Conservation (phyloP, 805 yeast genomes). For the Starmerella riodocensis region DNA sequence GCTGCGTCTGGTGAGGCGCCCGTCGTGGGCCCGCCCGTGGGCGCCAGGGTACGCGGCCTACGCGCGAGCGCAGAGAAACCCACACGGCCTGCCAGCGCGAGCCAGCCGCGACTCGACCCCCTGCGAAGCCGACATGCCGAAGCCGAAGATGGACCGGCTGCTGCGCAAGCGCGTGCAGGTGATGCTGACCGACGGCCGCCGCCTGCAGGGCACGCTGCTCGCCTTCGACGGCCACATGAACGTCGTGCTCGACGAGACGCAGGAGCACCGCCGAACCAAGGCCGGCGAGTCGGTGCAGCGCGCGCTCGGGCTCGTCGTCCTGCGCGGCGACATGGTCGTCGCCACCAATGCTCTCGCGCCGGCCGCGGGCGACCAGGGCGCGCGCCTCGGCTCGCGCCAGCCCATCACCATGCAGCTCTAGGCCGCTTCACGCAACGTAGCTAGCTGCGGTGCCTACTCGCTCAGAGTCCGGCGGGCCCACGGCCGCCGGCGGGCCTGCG, state of each 20-base stretch:
- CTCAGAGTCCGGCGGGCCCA: no score
- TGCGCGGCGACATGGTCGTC: constrained; percentile 80
- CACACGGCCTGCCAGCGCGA: no score
- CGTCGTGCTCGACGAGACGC: constrained; percentile 68
- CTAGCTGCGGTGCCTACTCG: background rate
- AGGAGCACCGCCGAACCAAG: constrained; percentile 66
- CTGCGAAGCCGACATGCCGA: constrained; percentile 1
- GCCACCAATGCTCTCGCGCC: constrained; percentile 51
- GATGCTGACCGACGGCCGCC: constrained; percentile 62
- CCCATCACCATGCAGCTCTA: constrained; percentile 15
- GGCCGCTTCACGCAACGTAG: background rate
- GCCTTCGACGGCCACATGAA: constrained; percentile 86
- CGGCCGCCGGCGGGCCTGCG: no score
- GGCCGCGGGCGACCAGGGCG: constrained; percentile 27
- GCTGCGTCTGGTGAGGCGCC: no score
- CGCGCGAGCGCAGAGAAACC: no score
- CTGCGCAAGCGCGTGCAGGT: constrained; percentile 62
- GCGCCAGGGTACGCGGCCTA: background rate
- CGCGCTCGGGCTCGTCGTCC: constrained; percentile 61
- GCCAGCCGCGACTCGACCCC: no score
- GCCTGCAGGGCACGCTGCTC: constrained; percentile 62
- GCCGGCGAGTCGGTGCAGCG: constrained; percentile 53
- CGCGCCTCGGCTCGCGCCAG: constrained; percentile 1
- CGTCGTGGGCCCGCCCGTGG: background rate
- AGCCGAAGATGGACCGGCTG: constrained; percentile 41